A percentile compares a stretch with the other conserved stretches of the same genome.
phyloP scores from a whole-genome alignment of 345 rosid species.

The Hibiscus mutabilis region DNA sequence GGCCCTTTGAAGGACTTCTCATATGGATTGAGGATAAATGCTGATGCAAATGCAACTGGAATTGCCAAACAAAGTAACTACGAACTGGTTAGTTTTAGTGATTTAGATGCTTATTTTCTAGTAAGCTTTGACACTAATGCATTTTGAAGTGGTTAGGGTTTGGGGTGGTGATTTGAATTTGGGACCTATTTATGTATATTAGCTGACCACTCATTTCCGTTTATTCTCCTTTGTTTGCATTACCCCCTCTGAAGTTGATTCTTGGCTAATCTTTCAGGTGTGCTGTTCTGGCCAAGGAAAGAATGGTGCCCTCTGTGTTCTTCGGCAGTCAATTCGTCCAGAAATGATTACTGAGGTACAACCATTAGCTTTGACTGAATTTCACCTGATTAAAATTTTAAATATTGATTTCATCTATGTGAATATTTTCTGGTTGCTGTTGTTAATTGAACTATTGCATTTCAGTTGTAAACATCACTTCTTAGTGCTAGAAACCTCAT shows the following conservation, averaged over 20 bases:
- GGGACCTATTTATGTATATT: neutral
- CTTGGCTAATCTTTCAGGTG: constrained; percentile 41
- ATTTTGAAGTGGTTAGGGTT: neutral
- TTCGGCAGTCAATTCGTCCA: constrained; percentile 94
- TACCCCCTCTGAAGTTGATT: neutral
- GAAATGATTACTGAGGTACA: constrained; percentile 93
- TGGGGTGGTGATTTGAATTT: neutral
- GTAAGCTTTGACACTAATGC: constrained; percentile 3
- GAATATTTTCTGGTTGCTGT: neutral
- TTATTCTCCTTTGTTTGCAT: neutral
- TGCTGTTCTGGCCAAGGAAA: constrained; percentile 99
- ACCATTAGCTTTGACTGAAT: neutral
- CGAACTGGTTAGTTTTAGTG: constrained; percentile 68
- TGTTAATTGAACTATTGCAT: neutral
- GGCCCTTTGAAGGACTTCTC: constrained; percentile 98
- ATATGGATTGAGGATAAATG: constrained; percentile 78
- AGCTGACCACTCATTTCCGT: neutral
- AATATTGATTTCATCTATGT: neutral
- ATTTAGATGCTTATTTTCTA: neutral
- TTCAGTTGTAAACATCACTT: neutral
- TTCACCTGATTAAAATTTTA: constrained; percentile 1
- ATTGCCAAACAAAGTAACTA: constrained; percentile 95
- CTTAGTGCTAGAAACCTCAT: neutral
- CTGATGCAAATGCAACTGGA: constrained; percentile 90
- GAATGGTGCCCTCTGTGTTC: constrained; percentile 81